A percentile compares a stretch with the other conserved stretches of the same genome.
phyloP scores from a whole-genome alignment of 2,329 filamentous ascomycete genomes.

The Eurotiales sp. region DNA sequence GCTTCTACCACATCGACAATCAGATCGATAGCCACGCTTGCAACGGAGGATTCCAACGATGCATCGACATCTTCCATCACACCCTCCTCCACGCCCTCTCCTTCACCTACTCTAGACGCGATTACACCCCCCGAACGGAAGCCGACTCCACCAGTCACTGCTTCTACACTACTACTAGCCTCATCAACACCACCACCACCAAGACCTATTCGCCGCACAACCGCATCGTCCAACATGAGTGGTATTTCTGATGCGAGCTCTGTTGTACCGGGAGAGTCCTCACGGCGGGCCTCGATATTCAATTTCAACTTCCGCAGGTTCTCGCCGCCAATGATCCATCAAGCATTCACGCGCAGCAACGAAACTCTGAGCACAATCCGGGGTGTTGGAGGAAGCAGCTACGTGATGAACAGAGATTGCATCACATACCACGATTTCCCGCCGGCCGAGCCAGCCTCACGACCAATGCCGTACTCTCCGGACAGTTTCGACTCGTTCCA shows the following conservation, averaged over 20 bases:
- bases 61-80: not conserved
- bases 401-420: too few species aligned
- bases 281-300: not conserved
- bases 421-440: not conserved
- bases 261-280: not conserved
- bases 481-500: conserved; percentile 9
- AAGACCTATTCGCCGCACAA: conserved; percentile 5
- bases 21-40: conserved; percentile 4
- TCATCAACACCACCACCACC: not conserved
- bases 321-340: not conserved
- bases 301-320: not conserved
- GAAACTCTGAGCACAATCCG: conserved; percentile 5
- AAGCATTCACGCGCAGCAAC: not conserved
- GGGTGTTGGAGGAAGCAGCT: not conserved
- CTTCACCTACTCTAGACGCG: not conserved
- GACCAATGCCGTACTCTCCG: conserved; percentile 4
- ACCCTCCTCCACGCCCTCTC: not conserved
- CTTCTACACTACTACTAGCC: not conserved
- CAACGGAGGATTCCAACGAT: not conserved
- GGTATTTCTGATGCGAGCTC: not conserved
- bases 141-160: not conserved
- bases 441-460: not conserved
- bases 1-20: conserved; percentile 9
- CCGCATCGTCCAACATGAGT: not conserved
- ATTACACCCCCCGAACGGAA: not conserved